phyloP scores from a whole-genome alignment of 768 basidiomycete genomes.

The Hypholoma sublateritium region DNA sequence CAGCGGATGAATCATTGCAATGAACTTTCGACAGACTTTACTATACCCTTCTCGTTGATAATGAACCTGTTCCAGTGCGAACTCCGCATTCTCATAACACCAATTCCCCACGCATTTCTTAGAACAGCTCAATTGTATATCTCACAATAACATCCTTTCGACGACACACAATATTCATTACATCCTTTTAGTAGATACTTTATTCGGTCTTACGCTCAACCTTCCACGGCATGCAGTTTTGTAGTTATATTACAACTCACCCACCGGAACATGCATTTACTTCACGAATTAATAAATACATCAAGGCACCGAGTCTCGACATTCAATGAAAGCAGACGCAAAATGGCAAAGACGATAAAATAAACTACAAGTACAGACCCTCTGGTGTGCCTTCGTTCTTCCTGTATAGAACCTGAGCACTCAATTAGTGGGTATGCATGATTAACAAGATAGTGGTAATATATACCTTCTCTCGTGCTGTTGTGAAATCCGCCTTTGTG shows the following conservation, averaged over 20 bases:
- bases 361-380: slow-evolving; percentile 72
- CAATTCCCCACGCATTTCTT: too few species aligned
- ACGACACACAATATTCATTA: not conserved
- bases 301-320: not conserved
- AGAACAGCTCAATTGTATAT: too few species aligned
- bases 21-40: too few species aligned
- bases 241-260: too few species aligned
- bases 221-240: too few species aligned
- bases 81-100: too few species aligned
- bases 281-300: not conserved
- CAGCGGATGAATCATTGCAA: too few species aligned
- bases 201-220: not conserved
- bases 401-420: slow-evolving; percentile 63
- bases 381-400: slow-evolving; percentile 98
- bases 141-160: too few species aligned
- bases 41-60: too few species aligned
- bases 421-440: not conserved
- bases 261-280: too few species aligned
- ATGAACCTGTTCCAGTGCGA: too few species aligned
- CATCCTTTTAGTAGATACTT: not conserved
- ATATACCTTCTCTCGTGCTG: slow-evolving; percentile 89
- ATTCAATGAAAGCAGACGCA: slow-evolving; percentile 2
- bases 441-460: not conserved
- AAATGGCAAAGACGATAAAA: slow-evolving; percentile 3
- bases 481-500: slow-evolving; percentile 85